Evolutionary conservation across 352 stramenopile genomes (phyloP).

Genomic region (Phytophthora multivora): DNA sequence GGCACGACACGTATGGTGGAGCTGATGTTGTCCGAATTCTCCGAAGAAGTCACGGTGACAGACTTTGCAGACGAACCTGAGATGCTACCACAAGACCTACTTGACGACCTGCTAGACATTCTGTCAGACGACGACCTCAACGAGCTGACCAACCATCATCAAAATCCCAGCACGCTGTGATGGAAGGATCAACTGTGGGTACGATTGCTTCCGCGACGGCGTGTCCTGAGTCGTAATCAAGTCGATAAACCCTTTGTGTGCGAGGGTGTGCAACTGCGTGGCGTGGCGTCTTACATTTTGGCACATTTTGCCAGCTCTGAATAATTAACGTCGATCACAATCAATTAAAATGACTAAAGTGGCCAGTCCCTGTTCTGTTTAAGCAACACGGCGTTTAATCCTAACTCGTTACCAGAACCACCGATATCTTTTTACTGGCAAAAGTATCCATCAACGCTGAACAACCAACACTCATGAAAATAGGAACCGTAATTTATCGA

Average conservation of each 20-base stretch:
- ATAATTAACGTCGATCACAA: background rate
- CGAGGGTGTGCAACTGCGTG: background rate
- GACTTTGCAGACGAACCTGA: slow-evolving; percentile 21
- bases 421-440: too few species aligned
- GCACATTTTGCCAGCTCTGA: too few species aligned
- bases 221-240: too few species aligned
- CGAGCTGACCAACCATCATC: slow-evolving; percentile 19
- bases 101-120: slow-evolving; percentile 29
- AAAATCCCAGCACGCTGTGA: background rate
- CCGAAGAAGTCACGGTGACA: slow-evolving; percentile 15
- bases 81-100: slow-evolving; percentile 28
- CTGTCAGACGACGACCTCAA: slow-evolving; percentile 28
- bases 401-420: too few species aligned
- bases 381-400: too few species aligned
- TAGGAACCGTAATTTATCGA: background rate
- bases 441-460: slow-evolving; percentile 8
- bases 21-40: slow-evolving; percentile 27
- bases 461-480: slow-evolving; percentile 12
- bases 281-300: background rate
- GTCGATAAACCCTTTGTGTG: too few species aligned
- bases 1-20: slow-evolving; percentile 17
- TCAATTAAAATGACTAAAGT: background rate
- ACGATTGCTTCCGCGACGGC: too few species aligned
- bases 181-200: too few species aligned
- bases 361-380: background rate